Evolutionary conservation across 1,139 yeast genomes (phyloP).

Genomic region (Eremothecium gossypii): DNA sequence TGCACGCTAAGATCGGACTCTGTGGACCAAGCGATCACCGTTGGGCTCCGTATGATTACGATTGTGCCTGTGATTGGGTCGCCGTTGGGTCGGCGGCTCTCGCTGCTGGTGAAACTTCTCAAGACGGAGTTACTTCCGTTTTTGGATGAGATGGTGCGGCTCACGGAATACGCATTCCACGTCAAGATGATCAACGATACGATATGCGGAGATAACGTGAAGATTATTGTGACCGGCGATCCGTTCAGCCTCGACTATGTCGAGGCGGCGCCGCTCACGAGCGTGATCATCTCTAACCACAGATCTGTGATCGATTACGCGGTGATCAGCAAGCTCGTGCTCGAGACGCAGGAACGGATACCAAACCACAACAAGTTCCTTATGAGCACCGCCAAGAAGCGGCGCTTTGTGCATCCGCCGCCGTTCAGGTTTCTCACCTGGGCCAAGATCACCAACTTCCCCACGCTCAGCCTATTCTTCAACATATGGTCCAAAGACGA

Average conservation of each 20-base stretch:
- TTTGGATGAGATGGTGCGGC: conserved; percentile 6
- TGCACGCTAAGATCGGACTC: background rate
- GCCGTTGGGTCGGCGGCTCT: conserved; percentile 3
- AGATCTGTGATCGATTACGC: conserved; percentile 27
- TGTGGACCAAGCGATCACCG: background rate
- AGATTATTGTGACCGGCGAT: conserved; percentile 19
- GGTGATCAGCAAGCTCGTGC: conserved; percentile 18
- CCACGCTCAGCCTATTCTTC: conserved; percentile 17
- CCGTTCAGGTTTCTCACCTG: conserved; percentile 11
- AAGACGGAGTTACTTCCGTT: conserved; percentile 8
- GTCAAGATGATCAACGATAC: conserved; percentile 16
- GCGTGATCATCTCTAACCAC: conserved; percentile 25
- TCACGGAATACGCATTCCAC: conserved; percentile 16
- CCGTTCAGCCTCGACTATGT: conserved; percentile 11
- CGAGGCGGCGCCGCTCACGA: conserved; percentile 13
- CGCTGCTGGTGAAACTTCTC: conserved; percentile 2
- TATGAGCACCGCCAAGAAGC: background rate
- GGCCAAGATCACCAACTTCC: conserved; percentile 24
- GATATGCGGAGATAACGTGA: conserved; percentile 16
- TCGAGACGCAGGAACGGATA: conserved; percentile 5
- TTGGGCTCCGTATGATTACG: background rate
- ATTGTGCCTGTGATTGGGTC: conserved; percentile 20
- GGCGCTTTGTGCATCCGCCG: background rate
- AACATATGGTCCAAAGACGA: conserved; percentile 24
- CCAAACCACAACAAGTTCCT: conserved; percentile 8